A percentile compares a stretch with the other conserved stretches of the same genome.
Evolutionary conservation across 192 early-diverging fungal species (phyloP).

Genomic region (Coemansia sp.): DNA sequence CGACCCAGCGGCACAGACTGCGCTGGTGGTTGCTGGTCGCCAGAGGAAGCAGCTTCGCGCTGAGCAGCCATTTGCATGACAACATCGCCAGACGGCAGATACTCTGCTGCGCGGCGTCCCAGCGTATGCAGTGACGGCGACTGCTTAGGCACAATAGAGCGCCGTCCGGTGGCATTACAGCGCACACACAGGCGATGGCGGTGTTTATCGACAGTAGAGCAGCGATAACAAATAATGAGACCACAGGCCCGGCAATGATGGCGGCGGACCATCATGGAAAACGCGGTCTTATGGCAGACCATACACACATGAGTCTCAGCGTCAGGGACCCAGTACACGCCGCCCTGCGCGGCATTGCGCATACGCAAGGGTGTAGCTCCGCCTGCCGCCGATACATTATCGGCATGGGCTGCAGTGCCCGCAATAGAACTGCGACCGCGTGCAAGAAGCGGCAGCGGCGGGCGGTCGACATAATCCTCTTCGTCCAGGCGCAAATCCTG

Average conservation of each 20-base stretch:
- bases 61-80: constrained; percentile 39
- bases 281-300: constrained; percentile 55
- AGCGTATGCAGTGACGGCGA: constrained; percentile 45
- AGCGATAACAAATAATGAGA: constrained; percentile 57
- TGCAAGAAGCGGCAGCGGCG: constrained; percentile 32
- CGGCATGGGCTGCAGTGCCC: constrained; percentile 10
- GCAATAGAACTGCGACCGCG: constrained; percentile 52
- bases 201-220: constrained; percentile 26
- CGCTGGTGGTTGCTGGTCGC: background rate
- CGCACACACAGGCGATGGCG: constrained; percentile 40
- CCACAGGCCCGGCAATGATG: constrained; percentile 57
- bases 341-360: constrained; percentile 28
- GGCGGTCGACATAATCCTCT: constrained; percentile 49
- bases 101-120: constrained; percentile 36
- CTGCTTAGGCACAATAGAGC: constrained; percentile 12
- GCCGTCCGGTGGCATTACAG: constrained; percentile 19
- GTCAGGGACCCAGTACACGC: constrained; percentile 56
- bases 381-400: constrained; percentile 1
- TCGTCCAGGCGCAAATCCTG: constrained; percentile 55
- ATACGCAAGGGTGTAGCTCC: background rate
- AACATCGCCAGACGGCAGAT: constrained; percentile 24
- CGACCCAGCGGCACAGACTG: constrained; percentile 11
- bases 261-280: constrained; percentile 57
- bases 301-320: constrained; percentile 49
- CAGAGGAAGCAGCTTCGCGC: constrained; percentile 12